A percentile compares a stretch with the other conserved stretches of the same genome.
Evolutionary conservation across 805 yeast species (phyloP).

Genomic region (Candida krabiensis): DNA sequence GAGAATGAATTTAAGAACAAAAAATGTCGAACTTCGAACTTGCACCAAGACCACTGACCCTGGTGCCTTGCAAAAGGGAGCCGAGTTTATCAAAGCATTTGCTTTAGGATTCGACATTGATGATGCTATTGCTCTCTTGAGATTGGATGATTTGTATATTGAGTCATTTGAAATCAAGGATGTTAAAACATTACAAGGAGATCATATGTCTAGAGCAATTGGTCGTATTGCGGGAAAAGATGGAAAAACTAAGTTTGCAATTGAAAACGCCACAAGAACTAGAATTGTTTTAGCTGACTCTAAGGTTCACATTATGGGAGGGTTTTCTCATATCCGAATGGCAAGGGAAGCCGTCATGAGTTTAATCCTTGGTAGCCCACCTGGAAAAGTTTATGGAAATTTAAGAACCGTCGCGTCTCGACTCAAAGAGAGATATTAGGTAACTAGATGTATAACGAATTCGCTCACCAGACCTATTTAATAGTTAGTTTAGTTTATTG

Average conservation of each 20-base stretch:
- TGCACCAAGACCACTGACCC: constrained; percentile 82
- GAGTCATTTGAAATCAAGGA: constrained; percentile 97
- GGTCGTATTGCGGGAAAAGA: constrained; percentile 99
- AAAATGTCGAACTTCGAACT: constrained; percentile 85
- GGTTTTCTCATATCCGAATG: constrained; percentile 94
- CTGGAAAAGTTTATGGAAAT: constrained; percentile 97
- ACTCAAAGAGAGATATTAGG: constrained; percentile 88
- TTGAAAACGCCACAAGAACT: constrained; percentile 97
- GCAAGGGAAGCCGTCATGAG: constrained; percentile 98
- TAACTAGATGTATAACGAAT: not conserved
- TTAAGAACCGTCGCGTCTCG: constrained; percentile 95
- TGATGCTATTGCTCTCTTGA: constrained; percentile 90
- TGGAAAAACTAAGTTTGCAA: constrained; percentile 97
- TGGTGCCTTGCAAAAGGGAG: constrained; percentile 96
- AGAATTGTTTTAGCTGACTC: constrained; percentile 97
- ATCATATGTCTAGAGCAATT: constrained; percentile 96
- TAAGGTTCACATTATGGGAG: constrained; percentile 95
- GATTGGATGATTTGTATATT: constrained; percentile 93
- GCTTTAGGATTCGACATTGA: constrained; percentile 95
- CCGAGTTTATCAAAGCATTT: constrained; percentile 94
- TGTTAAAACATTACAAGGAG: constrained; percentile 92
- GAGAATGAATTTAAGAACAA: constrained; percentile 88
- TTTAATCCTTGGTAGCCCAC: constrained; percentile 95
- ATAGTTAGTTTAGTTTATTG: no score
- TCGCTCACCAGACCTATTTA: no score